A percentile compares a stretch with the other conserved stretches of the same genome.
These are phyloP conservation scores for Aspergillus sp. DNA, from an alignment of 2,329 filamentous ascomycete species.

Conservation along the genomic window DNA sequence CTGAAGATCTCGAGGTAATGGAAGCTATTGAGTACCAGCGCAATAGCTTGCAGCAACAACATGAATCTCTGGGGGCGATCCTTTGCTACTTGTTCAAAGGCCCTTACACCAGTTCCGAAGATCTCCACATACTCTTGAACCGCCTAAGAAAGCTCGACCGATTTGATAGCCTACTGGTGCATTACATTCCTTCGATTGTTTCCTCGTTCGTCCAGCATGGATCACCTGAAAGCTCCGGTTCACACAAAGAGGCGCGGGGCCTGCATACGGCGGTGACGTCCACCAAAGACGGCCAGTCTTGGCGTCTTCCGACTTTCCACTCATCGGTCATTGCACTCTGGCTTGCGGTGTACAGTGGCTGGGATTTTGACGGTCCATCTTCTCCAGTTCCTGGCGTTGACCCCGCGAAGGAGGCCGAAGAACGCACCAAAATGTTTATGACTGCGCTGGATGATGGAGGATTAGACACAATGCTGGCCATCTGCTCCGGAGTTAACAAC, in stretches of 20 bases:
- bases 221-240: constrained; percentile 69
- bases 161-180: constrained; percentile 73
- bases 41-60: constrained; percentile 78
- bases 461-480: constrained; percentile 84
- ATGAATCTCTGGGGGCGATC: constrained; percentile 83
- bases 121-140: constrained; percentile 71
- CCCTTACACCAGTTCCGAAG: constrained; percentile 65
- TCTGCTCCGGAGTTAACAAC: constrained; percentile 77
- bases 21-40: constrained; percentile 81
- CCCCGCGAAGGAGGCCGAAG: constrained; percentile 64
- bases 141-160: constrained; percentile 69
- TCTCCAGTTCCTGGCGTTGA: constrained; percentile 62
- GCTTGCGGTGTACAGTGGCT: constrained; percentile 89
- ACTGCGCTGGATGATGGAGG: constrained; percentile 82
- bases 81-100: constrained; percentile 75
- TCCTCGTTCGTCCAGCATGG: constrained; percentile 76
- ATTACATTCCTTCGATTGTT: constrained; percentile 78
- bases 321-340: constrained; percentile 80
- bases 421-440: constrained; percentile 70
- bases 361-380: constrained; percentile 72
- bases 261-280: constrained; percentile 69
- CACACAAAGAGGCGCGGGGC: constrained; percentile 66
- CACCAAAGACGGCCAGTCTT: constrained; percentile 65
- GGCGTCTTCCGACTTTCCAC: constrained; percentile 73
- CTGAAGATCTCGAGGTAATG: constrained; percentile 62